Base-by-base conservation (phyloP, 2,329 filamentous ascomycete species). In the Botrytis squamosa region DNA sequence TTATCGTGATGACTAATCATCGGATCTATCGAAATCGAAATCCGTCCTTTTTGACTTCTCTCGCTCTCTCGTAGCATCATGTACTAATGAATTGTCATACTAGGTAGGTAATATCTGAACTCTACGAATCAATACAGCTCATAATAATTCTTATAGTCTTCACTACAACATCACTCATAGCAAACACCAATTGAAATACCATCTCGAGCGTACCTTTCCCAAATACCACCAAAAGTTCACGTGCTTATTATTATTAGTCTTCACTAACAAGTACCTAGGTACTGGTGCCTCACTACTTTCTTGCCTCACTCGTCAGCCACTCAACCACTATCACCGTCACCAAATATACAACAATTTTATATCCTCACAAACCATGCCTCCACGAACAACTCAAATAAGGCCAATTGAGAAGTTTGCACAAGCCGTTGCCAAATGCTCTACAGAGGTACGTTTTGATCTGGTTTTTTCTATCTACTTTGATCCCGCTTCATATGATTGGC, bases 321-420 rank as follows among this genome's bases (percentile, higher is more conserved):
- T 67, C n/a, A 59, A 25, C 52, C n/a, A 18, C n/a, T 29, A 33
- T 57, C 52, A 57, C 2, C 14, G 52, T 29, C 52, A 57, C 52
- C 52, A 33, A 29, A 16, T 18, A 40, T 22, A 42, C 18, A 8
- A 3, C 2, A 40, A n/a, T 25, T 7, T 16, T 16, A 25, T 52
- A 57, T 70, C 73, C 33, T 74, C 52, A 59, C 38, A 71, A 62
- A 72, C 38, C 73, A 83, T 82, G 81, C 80, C 81, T 69, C 52
- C 52, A 57, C 52, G 52, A 29, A 29, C 52, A 18, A 49, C 74
- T 70, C 76, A 86, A 76, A 88, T 85, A 74, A 85, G 90, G 75
- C 91, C 91, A 36, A 89, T 93, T 76, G 89, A 92, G 80, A 92
- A 90, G 77, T 87, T 93, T 79, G 91, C 90, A 25, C 85, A 88